Evolutionary conservation across 495 filamentous ascomycete species (phyloP).

Genomic region (Terfezia claveryi): DNA sequence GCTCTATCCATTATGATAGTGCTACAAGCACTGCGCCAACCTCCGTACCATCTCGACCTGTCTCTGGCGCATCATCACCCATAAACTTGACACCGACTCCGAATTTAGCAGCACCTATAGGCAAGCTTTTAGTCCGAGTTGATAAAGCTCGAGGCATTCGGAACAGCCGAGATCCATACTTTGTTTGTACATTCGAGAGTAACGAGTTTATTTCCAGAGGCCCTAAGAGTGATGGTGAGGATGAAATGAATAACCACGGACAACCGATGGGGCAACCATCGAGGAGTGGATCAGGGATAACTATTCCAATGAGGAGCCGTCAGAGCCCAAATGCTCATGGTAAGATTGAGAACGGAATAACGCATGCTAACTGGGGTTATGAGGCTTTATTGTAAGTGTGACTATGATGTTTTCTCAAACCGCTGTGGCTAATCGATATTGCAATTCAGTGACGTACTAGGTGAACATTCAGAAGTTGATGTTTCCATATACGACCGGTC

Average conservation of each 20-base stretch:
- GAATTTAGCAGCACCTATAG: constrained; percentile 54
- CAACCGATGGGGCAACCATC: too few species aligned
- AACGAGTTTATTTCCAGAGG: constrained; percentile 87
- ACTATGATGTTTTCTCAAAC: neutral
- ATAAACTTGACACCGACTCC: constrained; percentile 19
- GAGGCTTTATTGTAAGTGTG: constrained; percentile 75
- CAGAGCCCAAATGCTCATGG: constrained; percentile 79
- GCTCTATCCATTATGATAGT: constrained; percentile 10
- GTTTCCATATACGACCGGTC: constrained; percentile 81
- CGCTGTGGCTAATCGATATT: constrained; percentile 18
- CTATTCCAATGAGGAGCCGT: constrained; percentile 85
- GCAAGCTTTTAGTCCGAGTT: constrained; percentile 76
- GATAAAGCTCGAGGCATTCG: constrained; percentile 60
- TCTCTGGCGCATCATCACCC: constrained; percentile 4
- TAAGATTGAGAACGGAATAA: constrained; percentile 33
- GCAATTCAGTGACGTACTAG: constrained; percentile 62
- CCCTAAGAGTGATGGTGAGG: constrained; percentile 27
- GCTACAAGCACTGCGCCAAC: constrained; percentile 5
- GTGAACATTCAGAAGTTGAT: constrained; percentile 75
- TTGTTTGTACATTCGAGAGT: constrained; percentile 89
- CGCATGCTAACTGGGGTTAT: constrained; percentile 85
- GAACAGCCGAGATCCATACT: constrained; percentile 71
- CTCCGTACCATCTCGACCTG: constrained; percentile 4
- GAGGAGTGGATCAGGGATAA: constrained; percentile 33
- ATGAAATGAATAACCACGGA: neutral